Percentiles rank a stretch among this genome's conserved stretches.
Evolutionary conservation across 768 basidiomycete genomes (phyloP).

Genomic region (Termitomyces sp.): DNA sequence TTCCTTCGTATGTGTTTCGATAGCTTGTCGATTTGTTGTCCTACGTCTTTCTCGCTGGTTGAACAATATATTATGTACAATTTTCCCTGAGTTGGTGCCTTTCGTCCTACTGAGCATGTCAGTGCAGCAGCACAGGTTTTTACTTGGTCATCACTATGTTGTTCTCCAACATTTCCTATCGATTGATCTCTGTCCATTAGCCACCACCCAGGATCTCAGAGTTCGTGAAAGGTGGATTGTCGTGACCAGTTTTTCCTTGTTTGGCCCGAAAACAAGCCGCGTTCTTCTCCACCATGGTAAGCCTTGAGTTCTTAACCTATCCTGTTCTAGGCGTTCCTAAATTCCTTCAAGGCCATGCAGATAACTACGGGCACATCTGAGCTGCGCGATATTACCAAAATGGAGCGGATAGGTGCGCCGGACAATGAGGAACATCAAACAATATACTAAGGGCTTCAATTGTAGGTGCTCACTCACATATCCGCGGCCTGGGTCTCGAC

Average conservation of each 20-base stretch:
- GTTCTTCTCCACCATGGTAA: conserved; percentile 6
- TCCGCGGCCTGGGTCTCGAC: conserved; percentile 92
- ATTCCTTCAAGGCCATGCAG: conserved; percentile 42
- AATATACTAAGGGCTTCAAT: conserved; percentile 8
- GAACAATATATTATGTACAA: too few relatives aligned
- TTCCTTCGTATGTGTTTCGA: too few relatives aligned
- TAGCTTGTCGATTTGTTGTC: too few relatives aligned
- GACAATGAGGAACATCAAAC: background rate
- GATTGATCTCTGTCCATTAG: too few relatives aligned
- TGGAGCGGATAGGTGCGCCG: conserved; percentile 80
- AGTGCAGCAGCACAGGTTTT: too few relatives aligned
- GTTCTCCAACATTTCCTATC: too few relatives aligned
- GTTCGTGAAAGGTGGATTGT: too few relatives aligned
- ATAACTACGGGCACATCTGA: conserved; percentile 77
- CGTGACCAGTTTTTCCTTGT: conserved; percentile 2
- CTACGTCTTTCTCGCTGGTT: too few relatives aligned
- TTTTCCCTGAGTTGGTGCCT: too few relatives aligned
- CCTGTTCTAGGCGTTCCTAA: background rate
- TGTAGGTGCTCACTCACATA: conserved; percentile 88
- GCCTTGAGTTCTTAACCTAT: background rate
- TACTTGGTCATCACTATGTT: too few relatives aligned
- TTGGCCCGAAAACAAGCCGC: conserved; percentile 10
- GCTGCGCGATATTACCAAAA: conserved; percentile 83
- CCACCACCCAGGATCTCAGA: too few relatives aligned
- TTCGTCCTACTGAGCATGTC: too few relatives aligned